Evolutionary conservation across 345 rosid genomes (phyloP).

Genomic region (Eucalyptus albens): DNA sequence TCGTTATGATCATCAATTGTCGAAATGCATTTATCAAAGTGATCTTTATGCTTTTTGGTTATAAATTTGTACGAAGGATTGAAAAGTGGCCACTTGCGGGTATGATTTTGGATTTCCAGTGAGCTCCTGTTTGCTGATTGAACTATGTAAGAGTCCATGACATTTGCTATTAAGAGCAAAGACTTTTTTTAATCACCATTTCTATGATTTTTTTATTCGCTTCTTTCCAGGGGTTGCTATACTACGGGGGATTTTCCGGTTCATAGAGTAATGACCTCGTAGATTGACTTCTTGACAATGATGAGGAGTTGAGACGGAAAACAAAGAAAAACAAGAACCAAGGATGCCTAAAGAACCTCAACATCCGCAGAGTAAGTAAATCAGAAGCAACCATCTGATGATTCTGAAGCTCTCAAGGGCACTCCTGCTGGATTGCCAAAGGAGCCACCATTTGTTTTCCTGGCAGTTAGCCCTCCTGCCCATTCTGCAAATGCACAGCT

Average conservation of each 20-base stretch:
- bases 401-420: not conserved
- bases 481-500: slow-evolving; percentile 33
- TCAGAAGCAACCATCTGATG: slow-evolving; percentile 26
- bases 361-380: slow-evolving; percentile 18
- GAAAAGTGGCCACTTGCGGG: not conserved
- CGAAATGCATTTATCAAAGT: not conserved
- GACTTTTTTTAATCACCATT: not conserved
- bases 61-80: not conserved
- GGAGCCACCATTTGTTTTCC: slow-evolving; percentile 38
- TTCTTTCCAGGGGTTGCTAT: not conserved
- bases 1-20: not conserved
- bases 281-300: slow-evolving; percentile 38
- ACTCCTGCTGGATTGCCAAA: slow-evolving; percentile 29
- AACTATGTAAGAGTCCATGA: not conserved
- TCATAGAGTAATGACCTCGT: slow-evolving; percentile 53
- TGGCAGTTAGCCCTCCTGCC: slow-evolving; percentile 29
- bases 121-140: not conserved
- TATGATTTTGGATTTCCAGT: not conserved
- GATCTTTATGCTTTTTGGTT: not conserved
- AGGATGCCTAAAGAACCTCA: slow-evolving; percentile 22
- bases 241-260: slow-evolving; percentile 61
- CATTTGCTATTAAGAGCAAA: not conserved
- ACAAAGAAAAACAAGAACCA: slow-evolving; percentile 34
- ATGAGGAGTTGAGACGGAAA: slow-evolving; percentile 45
- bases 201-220: not conserved